These are phyloP conservation scores for Oemleria cerasiformis DNA, from an alignment of 306 rosid species.

Conservation along the genomic window DNA sequence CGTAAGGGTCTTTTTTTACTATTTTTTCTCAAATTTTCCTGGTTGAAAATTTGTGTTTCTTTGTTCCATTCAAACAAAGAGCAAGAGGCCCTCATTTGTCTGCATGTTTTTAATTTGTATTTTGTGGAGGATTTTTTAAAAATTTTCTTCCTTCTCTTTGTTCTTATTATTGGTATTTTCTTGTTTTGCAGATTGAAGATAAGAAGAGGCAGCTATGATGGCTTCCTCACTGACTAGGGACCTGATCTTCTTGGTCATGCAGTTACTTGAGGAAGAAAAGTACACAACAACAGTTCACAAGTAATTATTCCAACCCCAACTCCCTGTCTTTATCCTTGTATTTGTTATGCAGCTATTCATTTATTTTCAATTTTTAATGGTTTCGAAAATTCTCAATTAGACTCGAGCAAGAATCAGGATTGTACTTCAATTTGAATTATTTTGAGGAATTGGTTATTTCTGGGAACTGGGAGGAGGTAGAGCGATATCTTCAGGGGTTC, in stretches of 20 bases:
- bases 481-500: slow-evolving; percentile 79
- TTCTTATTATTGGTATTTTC: neutral
- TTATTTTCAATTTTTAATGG: neutral
- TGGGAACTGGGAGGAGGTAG: slow-evolving; percentile 90
- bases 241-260: slow-evolving; percentile 84
- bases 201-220: slow-evolving; percentile 20
- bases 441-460: slow-evolving; percentile 79
- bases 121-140: neutral
- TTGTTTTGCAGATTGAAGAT: slow-evolving; percentile 17
- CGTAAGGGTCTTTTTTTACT: neutral
- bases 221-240: slow-evolving; percentile 77
- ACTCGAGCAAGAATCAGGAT: slow-evolving; percentile 91
- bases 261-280: slow-evolving; percentile 90
- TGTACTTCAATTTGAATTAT: slow-evolving; percentile 74
- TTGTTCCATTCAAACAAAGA: neutral
- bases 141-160: neutral
- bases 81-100: neutral
- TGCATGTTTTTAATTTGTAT: neutral
- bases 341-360: neutral
- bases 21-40: neutral
- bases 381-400: slow-evolving; percentile 33
- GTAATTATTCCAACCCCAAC: slow-evolving; percentile 39
- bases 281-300: slow-evolving; percentile 80
- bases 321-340: slow-evolving; percentile 1
- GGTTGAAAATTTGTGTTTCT: neutral